Percentiles rank a stretch among this genome's conserved stretches.
phyloP scores from a whole-genome alignment of 1,284 basidiomycete genomes.

The Irpex sp. region DNA sequence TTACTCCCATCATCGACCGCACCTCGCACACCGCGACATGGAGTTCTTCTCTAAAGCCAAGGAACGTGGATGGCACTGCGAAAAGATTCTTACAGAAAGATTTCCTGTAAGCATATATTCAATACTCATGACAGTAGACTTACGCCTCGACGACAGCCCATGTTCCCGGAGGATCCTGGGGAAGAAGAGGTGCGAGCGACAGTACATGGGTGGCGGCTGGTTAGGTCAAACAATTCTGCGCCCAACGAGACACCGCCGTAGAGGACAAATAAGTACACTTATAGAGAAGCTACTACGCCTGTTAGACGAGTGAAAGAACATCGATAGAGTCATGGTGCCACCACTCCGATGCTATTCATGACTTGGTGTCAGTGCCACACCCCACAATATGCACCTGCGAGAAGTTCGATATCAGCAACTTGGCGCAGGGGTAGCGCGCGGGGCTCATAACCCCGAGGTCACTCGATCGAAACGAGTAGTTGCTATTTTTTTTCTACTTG shows the following conservation, averaged over 20 bases:
- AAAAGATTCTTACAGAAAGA: slow-evolving; percentile 67
- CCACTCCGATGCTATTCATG: too few relatives aligned
- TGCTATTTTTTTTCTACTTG: not conserved
- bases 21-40: slow-evolving; percentile 82
- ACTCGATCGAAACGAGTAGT: slow-evolving; percentile 1
- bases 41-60: slow-evolving; percentile 76
- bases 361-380: too few relatives aligned
- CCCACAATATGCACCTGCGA: too few relatives aligned
- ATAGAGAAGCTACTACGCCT: too few relatives aligned
- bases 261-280: not conserved
- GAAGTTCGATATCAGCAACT: not conserved
- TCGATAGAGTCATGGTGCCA: too few relatives aligned
- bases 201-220: slow-evolving; percentile 75
- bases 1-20: slow-evolving; percentile 89
- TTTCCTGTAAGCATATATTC: slow-evolving; percentile 46
- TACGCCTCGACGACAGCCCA: slow-evolving; percentile 46
- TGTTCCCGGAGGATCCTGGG: slow-evolving; percentile 86
- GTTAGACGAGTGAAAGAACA: too few relatives aligned
- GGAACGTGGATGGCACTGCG: slow-evolving; percentile 70
- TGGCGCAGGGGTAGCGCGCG: slow-evolving; percentile 2
- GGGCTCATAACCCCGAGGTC: slow-evolving; percentile 2
- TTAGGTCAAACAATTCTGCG: not conserved
- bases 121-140: not conserved
- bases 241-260: not conserved
- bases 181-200: slow-evolving; percentile 70